A percentile compares a stretch with the other conserved stretches of the same genome.
Conservation (phyloP, 2,329 filamentous ascomycete genomes). For the Bipolaris gigantea region DNA sequence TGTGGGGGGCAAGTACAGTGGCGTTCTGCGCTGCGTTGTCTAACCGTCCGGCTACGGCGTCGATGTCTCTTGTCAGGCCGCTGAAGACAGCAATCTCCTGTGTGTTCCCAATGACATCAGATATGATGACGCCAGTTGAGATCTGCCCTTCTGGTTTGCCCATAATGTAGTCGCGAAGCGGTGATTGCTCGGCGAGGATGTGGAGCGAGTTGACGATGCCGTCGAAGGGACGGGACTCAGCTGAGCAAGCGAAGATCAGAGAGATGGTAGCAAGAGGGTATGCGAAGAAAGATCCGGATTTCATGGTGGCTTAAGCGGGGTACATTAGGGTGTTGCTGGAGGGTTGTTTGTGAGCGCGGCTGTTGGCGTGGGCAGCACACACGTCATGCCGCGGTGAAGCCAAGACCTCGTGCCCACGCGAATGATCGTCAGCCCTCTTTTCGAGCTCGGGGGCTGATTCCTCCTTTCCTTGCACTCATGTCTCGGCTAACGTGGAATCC, state of each 20-base stretch:
- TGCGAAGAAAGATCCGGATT: constrained; percentile 24
- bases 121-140: constrained; percentile 64
- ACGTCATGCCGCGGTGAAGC: constrained; percentile 41
- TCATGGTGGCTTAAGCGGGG: constrained; percentile 30
- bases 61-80: constrained; percentile 74
- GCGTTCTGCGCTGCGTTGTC: constrained; percentile 68
- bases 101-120: constrained; percentile 80
- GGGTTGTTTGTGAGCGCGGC: constrained; percentile 13
- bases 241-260: constrained; percentile 37
- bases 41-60: constrained; percentile 68
- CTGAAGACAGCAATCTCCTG: constrained; percentile 82
- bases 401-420: constrained; percentile 41
- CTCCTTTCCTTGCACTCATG: constrained; percentile 17
- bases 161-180: constrained; percentile 36
- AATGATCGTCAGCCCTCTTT: constrained; percentile 21
- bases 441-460: constrained; percentile 9
- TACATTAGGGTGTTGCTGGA: constrained; percentile 14
- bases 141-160: constrained; percentile 32
- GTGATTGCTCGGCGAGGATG: constrained; percentile 32
- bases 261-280: constrained; percentile 35
- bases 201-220: constrained; percentile 35
- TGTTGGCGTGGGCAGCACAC: constrained; percentile 23
- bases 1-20: constrained; percentile 85
- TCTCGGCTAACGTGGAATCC: constrained; percentile 13
- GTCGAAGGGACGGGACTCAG: constrained; percentile 37